Conservation (phyloP, 805 yeast species). For the Martiniozyma abietophila region DNA sequence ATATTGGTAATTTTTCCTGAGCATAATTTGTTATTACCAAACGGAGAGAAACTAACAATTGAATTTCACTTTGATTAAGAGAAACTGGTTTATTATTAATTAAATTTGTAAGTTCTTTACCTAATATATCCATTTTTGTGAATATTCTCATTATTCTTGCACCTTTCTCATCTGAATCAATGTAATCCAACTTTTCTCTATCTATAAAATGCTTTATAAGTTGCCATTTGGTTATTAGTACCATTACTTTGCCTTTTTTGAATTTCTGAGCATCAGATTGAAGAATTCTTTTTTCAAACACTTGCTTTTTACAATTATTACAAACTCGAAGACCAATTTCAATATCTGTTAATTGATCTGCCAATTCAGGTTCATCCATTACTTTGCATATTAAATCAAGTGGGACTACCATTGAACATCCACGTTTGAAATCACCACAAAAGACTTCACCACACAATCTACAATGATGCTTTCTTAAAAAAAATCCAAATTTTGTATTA, state of each 20-base stretch:
- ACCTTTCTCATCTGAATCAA: conserved; percentile 29
- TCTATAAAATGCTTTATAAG: conserved; percentile 17
- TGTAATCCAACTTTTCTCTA: conserved; percentile 18
- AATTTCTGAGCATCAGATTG: conserved; percentile 29
- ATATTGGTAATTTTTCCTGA: conserved; percentile 55
- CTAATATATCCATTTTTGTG: conserved; percentile 39
- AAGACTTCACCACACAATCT: conserved; percentile 77
- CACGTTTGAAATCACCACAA: conserved; percentile 55
- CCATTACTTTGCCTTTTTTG: conserved; percentile 27
- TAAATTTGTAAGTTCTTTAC: conserved; percentile 29
- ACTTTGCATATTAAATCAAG: conserved; percentile 32
- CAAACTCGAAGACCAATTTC: conserved; percentile 49
- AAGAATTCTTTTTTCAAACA: conserved; percentile 50
- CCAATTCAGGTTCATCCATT: conserved; percentile 16
- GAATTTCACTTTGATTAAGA: conserved; percentile 30
- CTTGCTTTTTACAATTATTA: conserved; percentile 50
- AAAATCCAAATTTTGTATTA: conserved; percentile 39
- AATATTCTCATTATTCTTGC: conserved; percentile 27
- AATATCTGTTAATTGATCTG: conserved; percentile 10
- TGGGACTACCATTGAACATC: conserved; percentile 71
- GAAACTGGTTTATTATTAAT: not conserved
- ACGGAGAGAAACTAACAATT: conserved; percentile 45
- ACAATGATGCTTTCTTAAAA: conserved; percentile 78
- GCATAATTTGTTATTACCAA: conserved; percentile 48
- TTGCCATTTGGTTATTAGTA: conserved; percentile 26